Percentiles rank a stretch among this genome's conserved stretches.
Conservation (phyloP, 768 basidiomycete genomes). For the Boletus pseudopeckii region DNA sequence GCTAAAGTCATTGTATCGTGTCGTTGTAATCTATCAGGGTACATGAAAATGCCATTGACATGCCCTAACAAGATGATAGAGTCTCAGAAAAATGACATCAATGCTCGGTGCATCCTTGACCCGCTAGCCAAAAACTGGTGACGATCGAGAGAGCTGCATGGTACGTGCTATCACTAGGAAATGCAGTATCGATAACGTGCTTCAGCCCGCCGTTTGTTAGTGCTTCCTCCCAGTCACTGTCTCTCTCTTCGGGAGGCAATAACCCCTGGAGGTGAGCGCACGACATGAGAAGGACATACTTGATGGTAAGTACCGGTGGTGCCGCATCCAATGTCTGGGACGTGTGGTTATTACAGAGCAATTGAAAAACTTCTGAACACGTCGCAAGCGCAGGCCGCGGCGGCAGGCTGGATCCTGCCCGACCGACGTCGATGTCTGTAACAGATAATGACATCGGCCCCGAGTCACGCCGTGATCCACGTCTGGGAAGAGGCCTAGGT, state of each 20-base stretch:
- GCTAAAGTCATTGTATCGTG: neutral
- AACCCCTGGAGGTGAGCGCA: constrained; percentile 36
- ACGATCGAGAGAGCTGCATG: constrained; percentile 24
- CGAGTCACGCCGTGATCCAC: constrained; percentile 14
- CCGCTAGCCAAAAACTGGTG: constrained; percentile 13
- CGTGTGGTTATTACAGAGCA: constrained; percentile 15
- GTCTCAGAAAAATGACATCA: neutral
- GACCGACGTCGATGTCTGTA: constrained; percentile 9
- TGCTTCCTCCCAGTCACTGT: constrained; percentile 34
- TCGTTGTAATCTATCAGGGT: neutral
- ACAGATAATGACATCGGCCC: neutral
- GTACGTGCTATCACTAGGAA: constrained; percentile 26
- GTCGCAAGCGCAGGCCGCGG: constrained; percentile 25
- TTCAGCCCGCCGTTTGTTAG: constrained; percentile 25
- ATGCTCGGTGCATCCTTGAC: neutral
- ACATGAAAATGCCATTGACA: neutral
- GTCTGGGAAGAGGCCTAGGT: constrained; percentile 34
- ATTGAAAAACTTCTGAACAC: constrained; percentile 29
- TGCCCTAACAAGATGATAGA: neutral
- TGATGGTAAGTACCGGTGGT: constrained; percentile 24
- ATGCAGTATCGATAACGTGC: constrained; percentile 26
- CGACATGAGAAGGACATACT: constrained; percentile 39
- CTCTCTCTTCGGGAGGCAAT: constrained; percentile 25
- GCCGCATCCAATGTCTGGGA: constrained; percentile 4
- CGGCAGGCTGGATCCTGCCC: constrained; percentile 19